Base-by-base conservation (phyloP, 1,284 basidiomycete genomes). In the Sporisorium reilianum region DNA sequence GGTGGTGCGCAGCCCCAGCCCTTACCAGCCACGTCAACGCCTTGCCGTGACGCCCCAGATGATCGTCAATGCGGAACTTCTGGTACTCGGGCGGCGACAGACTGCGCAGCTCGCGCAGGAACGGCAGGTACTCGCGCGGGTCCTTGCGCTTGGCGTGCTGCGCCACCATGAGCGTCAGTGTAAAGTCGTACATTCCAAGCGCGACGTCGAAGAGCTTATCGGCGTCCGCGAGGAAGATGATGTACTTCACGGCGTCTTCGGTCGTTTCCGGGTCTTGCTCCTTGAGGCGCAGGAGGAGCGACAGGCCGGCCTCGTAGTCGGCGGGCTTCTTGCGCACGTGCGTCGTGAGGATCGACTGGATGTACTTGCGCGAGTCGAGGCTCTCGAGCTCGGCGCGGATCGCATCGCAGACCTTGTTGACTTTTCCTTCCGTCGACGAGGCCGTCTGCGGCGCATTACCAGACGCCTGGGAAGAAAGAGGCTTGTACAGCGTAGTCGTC, bases 111-210 rank as follows among this genome's bases (percentile, higher is more conserved):
- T 95, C 93, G 16, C 94, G 90, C 55, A 99, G 87, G 89, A 99
- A 98, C 0, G 97, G 95, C 0, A 99, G 89, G 83, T 99, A 99
- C 85, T 99, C 97, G 79, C 95, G 90, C 8, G 97, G 97, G 85
- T 99, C 96, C 92, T 97, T 81, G 32, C 95, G 96, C 85, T 97
- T 95, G 36, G 95, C 93, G 80, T 98, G 93, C 84, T 99, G 97
- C 1, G 97, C 96, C 38, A 99, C 90, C 90, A 99, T 91, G 34
- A 99, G 88, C 2, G 97, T 95, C 2, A 99, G 88, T 23, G 92
- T 91, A 86, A 99, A 97, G 85, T 99, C 94, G 85, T 99, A 99
- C 94, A 98, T 98, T 25, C 97, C 96, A 25, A 99, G 88, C 1
- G 97, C 97, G 6, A 93, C 92, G 83, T 98, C 91, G 86, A 95